Conservation (phyloP, 2,329 filamentous ascomycete species). For the Alternaria triticimaculans region DNA sequence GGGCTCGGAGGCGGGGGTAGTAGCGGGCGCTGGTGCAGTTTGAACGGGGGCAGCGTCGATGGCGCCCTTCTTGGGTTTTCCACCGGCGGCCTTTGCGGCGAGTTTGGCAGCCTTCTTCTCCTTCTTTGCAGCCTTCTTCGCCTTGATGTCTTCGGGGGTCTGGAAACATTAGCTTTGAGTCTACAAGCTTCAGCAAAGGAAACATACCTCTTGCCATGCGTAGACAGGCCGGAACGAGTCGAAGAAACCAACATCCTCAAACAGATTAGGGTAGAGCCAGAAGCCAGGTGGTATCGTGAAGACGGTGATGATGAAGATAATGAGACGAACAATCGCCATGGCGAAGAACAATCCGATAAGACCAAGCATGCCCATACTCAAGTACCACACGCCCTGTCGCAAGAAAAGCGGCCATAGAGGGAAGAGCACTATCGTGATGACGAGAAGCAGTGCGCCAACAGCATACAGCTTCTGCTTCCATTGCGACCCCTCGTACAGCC, state of each 20-base stretch:
- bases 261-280: slow-evolving; percentile 98
- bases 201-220: slow-evolving; percentile 91
- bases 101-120: slow-evolving; percentile 45
- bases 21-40: slow-evolving; percentile 1
- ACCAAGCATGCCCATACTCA: slow-evolving; percentile 91
- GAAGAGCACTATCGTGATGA: slow-evolving; percentile 92
- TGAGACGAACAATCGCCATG: slow-evolving; percentile 96
- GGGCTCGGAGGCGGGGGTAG: slow-evolving; percentile 15
- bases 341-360: slow-evolving; percentile 92
- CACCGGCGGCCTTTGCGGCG: slow-evolving; percentile 38
- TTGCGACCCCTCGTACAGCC: slow-evolving; percentile 94
- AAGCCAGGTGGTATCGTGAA: slow-evolving; percentile 83
- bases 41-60: slow-evolving; percentile 35
- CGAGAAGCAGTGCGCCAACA: slow-evolving; percentile 77
- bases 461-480: slow-evolving; percentile 94
- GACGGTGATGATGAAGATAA: slow-evolving; percentile 92
- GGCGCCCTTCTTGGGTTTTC: slow-evolving; percentile 44
- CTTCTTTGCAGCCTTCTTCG: slow-evolving; percentile 53
- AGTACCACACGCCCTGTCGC: slow-evolving; percentile 94
- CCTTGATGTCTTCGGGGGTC: slow-evolving; percentile 52
- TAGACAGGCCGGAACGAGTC: slow-evolving; percentile 95
- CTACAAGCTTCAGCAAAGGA: background rate
- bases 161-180: slow-evolving; percentile 9
- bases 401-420: slow-evolving; percentile 93
- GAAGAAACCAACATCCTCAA: slow-evolving; percentile 98